phyloP scores from a whole-genome alignment of 208 protist genomes.

The Phytomonas serpens region DNA sequence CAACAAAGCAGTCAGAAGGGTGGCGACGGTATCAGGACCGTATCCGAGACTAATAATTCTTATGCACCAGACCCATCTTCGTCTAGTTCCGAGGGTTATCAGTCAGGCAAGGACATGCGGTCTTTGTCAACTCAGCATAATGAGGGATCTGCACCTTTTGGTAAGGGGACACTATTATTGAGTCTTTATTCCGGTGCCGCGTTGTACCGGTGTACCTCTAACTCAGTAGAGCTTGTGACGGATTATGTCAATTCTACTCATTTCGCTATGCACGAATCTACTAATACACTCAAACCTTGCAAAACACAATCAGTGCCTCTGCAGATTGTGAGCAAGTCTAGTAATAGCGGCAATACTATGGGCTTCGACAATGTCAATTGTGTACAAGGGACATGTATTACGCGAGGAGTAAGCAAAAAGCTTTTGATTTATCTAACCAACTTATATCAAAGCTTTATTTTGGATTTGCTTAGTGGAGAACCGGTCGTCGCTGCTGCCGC shows the following conservation, averaged over 20 bases:
- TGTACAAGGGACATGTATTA: slow-evolving; percentile 72
- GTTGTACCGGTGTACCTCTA: slow-evolving; percentile 58
- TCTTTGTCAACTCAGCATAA: background rate
- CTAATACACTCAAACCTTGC: slow-evolving; percentile 25
- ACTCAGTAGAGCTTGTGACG: slow-evolving; percentile 32
- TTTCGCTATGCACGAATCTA: slow-evolving; percentile 45
- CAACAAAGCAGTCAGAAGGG: background rate
- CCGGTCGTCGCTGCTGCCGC: slow-evolving; percentile 25
- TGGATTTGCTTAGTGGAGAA: slow-evolving; percentile 39
- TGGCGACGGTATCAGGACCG: background rate
- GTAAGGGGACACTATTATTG: slow-evolving; percentile 60
- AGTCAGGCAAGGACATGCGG: background rate
- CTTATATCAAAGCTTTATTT: slow-evolving; percentile 34
- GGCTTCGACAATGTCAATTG: slow-evolving; percentile 20
- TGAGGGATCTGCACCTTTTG: background rate
- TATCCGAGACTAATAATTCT: background rate
- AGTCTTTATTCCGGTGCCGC: slow-evolving; percentile 74
- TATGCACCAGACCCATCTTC: background rate
- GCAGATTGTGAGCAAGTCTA: background rate
- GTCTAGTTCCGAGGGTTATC: background rate
- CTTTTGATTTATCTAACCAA: slow-evolving; percentile 29
- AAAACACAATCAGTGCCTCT: slow-evolving; percentile 7
- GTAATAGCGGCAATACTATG: background rate
- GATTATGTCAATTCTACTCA: slow-evolving; percentile 51
- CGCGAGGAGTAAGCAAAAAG: slow-evolving; percentile 12